Evolutionary conservation across 1,284 basidiomycete genomes (phyloP), one percentile per base, ranked within the genome.

Genomic region (Moesziomyces aphidis): DNA sequence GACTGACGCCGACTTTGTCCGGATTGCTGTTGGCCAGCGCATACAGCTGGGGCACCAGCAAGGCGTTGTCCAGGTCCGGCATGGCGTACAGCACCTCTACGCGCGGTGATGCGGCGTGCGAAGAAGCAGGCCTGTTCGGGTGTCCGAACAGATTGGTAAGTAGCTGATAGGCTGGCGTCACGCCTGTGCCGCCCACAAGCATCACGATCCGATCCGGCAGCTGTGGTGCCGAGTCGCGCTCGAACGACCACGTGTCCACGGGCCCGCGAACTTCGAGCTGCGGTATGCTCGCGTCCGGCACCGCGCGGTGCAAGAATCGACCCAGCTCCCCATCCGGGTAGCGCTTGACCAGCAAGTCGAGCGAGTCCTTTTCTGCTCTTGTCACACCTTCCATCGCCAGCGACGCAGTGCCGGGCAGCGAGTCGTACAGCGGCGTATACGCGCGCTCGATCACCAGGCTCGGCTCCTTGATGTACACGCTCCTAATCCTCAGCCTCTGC

Each of bases 81-180:
- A 64, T 63, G 9, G 67, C 71, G 49, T 77, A 78, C 19, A 77
- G 51, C 6, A 78, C 55, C 10, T 62, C 65, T n/a, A 78, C 34
- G 28, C 58, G 65, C 9, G 75, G 62, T 47, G 36, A 5, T 7
- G 36, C 11, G 13, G 19, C 21, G 15, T 15, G 4, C 7, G 36
- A 19, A 5, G 3, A 4, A 10, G 34, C 39, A 0, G 56, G 10
- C 1, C 22, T 15, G 3, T 23, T 21, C 2, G 65, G 61, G 11
- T 61, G 46, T 28, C 64, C 70, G 24, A 74, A 64, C 0, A 74
- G 46, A 24, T 67, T 71, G 1, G 66, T 76, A 31, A 78, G 28
- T 22, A 80, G 53, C 59, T 80, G 78, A 36, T 74, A 74, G 19
- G 75, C 75, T 0, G 78, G 76, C 15, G 76, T 80, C 13, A 80